phyloP scores from a whole-genome alignment of 257 asterid genomes.

The Gynochthodes officinalis region DNA sequence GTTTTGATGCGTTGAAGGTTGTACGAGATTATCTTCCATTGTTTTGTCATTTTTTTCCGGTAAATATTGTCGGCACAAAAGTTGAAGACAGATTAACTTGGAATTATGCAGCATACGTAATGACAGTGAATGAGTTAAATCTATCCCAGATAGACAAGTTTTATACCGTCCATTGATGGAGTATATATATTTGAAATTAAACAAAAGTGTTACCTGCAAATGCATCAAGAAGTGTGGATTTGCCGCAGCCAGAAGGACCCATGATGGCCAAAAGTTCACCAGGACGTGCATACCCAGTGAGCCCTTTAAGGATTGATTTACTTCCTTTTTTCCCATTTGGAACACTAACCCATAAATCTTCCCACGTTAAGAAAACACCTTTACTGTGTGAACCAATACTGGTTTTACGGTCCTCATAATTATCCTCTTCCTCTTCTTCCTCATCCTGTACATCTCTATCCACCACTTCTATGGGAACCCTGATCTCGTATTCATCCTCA shows the following conservation, averaged over 20 bases:
- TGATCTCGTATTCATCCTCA: not conserved
- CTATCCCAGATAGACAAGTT: no score
- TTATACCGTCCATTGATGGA: no score
- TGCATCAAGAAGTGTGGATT: conserved; percentile 39
- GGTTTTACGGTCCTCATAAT: not conserved
- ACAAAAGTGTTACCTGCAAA: conserved; percentile 45
- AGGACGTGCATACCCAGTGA: conserved; percentile 32
- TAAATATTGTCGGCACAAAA: no score
- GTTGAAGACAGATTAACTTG: no score
- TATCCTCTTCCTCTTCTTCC: not conserved
- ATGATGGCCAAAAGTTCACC: conserved; percentile 31
- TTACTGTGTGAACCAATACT: not conserved
- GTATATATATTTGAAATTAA: no score
- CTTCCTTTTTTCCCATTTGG: conserved; percentile 14
- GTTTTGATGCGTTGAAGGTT: no score
- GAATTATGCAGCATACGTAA: no score
- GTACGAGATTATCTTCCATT: no score
- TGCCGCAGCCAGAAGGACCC: conserved; percentile 46
- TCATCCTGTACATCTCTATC: not conserved
- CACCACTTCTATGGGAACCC: not conserved
- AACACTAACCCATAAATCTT: conserved; percentile 38
- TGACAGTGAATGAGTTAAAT: no score
- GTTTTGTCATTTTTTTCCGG: no score
- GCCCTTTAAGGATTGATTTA: conserved; percentile 28
- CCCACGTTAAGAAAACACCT: conserved; percentile 33